Evolutionary conservation across 2,329 filamentous ascomycete genomes (phyloP).

Genomic region (Colletotrichum costaricense): DNA sequence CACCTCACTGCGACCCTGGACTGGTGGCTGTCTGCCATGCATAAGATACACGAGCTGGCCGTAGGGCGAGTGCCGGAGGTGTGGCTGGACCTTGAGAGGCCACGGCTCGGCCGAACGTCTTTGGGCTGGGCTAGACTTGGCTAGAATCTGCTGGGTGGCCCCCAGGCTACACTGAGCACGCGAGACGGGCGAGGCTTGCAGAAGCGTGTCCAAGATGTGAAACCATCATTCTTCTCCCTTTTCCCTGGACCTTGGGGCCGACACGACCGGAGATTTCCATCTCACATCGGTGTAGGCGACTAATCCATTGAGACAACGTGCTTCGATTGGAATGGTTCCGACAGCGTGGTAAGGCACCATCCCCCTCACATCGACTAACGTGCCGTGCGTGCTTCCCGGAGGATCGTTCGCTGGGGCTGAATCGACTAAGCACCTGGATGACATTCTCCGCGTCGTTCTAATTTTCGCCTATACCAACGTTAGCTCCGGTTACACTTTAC

Average conservation of each 20-base stretch:
- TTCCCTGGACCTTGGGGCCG: not conserved
- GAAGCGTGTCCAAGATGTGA: not conserved
- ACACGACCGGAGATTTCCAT: not conserved
- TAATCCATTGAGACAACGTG: constrained; percentile 3
- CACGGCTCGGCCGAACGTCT: constrained; percentile 6
- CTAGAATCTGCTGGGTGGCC: constrained; percentile 4
- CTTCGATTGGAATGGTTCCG: constrained; percentile 21
- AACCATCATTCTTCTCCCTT: not conserved
- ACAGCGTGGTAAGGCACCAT: constrained; percentile 6
- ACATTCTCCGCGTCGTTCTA: not conserved
- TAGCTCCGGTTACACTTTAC: not conserved
- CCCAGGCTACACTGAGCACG: constrained; percentile 12
- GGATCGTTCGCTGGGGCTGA: not conserved
- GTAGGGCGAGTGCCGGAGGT: not conserved
- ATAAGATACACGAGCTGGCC: not conserved
- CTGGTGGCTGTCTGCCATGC: not conserved
- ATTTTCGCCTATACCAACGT: not conserved
- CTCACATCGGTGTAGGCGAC: constrained; percentile 10
- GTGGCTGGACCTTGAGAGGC: constrained; percentile 24
- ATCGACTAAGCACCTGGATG: not conserved
- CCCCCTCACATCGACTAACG: constrained; percentile 12
- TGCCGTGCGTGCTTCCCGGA: not conserved
- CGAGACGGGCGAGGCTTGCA: constrained; percentile 18
- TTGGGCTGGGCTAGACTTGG: constrained; percentile 10
- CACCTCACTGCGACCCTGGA: too few relatives aligned